Base-by-base conservation (phyloP, 2,329 filamentous ascomycete species). In the Neonectria ditissima region DNA sequence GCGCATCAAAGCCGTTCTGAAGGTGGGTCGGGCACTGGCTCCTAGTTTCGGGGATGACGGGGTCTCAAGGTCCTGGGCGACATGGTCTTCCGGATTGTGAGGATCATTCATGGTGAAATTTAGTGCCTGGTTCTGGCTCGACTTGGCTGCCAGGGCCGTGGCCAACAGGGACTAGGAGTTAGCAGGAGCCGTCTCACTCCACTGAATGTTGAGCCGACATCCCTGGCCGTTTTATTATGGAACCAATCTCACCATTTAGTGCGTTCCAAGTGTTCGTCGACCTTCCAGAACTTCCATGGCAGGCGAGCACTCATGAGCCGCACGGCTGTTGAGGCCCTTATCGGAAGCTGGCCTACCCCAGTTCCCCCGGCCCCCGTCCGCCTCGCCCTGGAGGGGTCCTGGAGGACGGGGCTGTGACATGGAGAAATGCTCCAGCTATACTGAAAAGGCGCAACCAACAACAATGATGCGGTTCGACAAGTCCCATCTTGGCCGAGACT, bases 241-340 rank as follows among this genome's bases (percentile, higher is more conserved):
- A 71, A 66, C 68, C 62, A 72, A 70, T 66, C 60, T 73, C 69
- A 67, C 67, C 61, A 65, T 66, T 66, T 73, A 73, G 69, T 69
- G 71, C 60, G 70, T 73, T 74, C 71, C 70, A 70, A 73, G 67
- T 69, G 61, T 68, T 67, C 47, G 56, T 69, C 61, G 65, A 68
- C 65, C 71, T 73, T 73, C 71, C 67, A 73, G 71, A 73, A 73
- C 69, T 67, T 71, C 70, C 55, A 73, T 71, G 63, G 66, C 66
- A 72, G 65, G 69, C 52, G 45, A 65, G 59, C 30, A 60, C 62
- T 62, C 61, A 57, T 67, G 70, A 73, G 68, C 71, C 66, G 66
- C 66, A 72, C 67, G 65, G 69, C 65, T 71, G 53, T 69, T 37
- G 51, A 54, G 24, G 48, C 64, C 62, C 66, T 65, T 68, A 65